Evolutionary conservation across 2,329 filamentous ascomycete genomes (phyloP), one percentile per base, ranked within the genome.

Genomic region (Plenodomus tracheiphilus): DNA sequence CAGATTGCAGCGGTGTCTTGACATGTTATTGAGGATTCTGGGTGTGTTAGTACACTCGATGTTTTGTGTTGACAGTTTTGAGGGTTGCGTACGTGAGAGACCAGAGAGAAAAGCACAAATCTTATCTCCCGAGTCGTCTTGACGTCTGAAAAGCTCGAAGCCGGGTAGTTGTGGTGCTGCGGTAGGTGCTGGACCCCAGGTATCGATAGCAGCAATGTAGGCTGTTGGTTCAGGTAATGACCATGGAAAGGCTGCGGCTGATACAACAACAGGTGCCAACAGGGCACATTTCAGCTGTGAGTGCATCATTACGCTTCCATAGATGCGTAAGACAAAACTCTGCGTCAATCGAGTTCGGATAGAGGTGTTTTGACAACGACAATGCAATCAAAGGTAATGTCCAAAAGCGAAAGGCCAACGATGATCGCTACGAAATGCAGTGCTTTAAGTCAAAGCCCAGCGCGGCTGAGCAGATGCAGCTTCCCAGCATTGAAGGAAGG

Each of bases 131-230:
- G 51, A 50, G 21, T 49, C 40, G 19, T 56, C 39, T 20, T 61
- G 54, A 3, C 68, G 67, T 22, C 43, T 64, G 43, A 66, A 66
- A 8, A 72, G 55, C 32, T 60, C 59, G 18, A 68, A 49, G 15
- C 28, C 11, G 15, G 46, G 53, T 3, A 62, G 22, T 13, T 56
- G 53, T 21, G 66, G 65, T 47, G 58, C 62, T 46, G 50, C 35
- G 10, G 68, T 69, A 1, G 68, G 69, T 16, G 62, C 65, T 15
- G 68, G 68, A 57, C 56, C 68, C 68, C 65, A 70, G 10, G 41
- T 53, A 41, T 69, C 62, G 34, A 43, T 43, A 35, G 45, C 55
- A 17, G 65, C 54, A 6, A 58, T 51, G 16, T 60, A 51, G 11
- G 53, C 47, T 2, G 69, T 72, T 1, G 68, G 66, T 39, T 62